Conservation (phyloP, 768 basidiomycete genomes). For the Pleurotus eryngii region DNA sequence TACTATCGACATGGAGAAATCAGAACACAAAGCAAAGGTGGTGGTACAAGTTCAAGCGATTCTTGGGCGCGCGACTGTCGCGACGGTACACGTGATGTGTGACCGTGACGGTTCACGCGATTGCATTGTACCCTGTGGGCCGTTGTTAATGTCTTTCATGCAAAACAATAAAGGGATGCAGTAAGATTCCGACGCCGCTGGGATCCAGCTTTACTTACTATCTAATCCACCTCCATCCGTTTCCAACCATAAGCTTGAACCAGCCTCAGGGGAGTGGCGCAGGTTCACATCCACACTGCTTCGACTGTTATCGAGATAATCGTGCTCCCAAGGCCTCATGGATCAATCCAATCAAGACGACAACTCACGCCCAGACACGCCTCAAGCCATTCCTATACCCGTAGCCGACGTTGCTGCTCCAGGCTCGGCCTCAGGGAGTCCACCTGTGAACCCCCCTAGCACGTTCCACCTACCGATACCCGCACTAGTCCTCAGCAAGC, state of each 20-base stretch:
- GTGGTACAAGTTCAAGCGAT: neutral
- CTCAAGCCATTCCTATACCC: constrained; percentile 18
- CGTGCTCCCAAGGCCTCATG: neutral
- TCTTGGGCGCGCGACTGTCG: neutral
- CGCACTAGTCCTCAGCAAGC: constrained; percentile 30
- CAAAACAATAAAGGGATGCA: neutral
- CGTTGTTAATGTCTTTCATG: too few relatives aligned
- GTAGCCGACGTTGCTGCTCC: constrained; percentile 7
- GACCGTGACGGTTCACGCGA: neutral
- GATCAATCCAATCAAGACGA: constrained; percentile 20
- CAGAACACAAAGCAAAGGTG: neutral
- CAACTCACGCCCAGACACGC: constrained; percentile 25
- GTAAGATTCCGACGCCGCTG: neutral
- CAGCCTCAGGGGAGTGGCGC: too few relatives aligned
- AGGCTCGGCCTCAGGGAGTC: constrained; percentile 7
- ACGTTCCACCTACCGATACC: constrained; percentile 41
- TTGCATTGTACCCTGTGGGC: neutral
- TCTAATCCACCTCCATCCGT: neutral
- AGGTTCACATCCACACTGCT: neutral
- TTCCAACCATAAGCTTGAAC: too few relatives aligned
- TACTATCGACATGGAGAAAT: constrained; percentile 56
- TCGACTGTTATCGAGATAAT: constrained; percentile 1
- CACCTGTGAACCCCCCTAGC: neutral
- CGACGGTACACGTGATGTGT: neutral
- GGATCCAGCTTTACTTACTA: neutral